Evolutionary conservation across 768 basidiomycete genomes (phyloP), one percentile per base, ranked within the genome.

Genomic region (Agaricus sinodeliciosus): DNA sequence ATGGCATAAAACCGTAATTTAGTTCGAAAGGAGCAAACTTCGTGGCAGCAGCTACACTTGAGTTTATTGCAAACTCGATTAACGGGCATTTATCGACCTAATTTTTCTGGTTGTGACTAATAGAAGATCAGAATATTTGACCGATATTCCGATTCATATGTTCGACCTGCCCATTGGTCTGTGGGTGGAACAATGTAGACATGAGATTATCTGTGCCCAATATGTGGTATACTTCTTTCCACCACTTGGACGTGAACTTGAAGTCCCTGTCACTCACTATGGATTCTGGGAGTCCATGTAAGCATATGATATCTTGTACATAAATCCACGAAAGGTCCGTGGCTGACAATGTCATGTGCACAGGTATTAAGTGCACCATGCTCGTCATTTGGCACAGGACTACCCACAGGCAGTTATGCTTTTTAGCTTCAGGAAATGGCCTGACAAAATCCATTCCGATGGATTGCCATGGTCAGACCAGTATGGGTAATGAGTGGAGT

Each of bases 361-460:
- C 59, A 0, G 65, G 69, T 19, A 68, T 62, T 1, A 70, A 39
- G 36, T 70, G 70, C 9, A 67, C 64, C 68, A 70, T 69, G n/a
- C 60, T 61, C 0, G 62, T 64, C 48, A 67, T 56, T 22, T 58
- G 27, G 37, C 64, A 67, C 25, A 70, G 64, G 2, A 70, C 51
- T 1, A 69, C 66, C 59, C 62, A 65, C 0, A 69, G 44, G 48
- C 63, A 66, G 42, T 70, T 66, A 18, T 31, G 66, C 0, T 56
- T 61, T 43, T 59, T 48, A 42, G 60, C 13, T 55, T 31, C 11
- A 44, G 69, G 72, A 7, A 75, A 59, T 1, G 66, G 68, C 0
- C 66, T 71, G 0, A 75, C 49, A 34, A 75, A 75, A 57, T 75
- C 73, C 46, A 76, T 71, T 0, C 64, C 67, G 0, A 76, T 71